phyloP scores from a whole-genome alignment of 257 asterid genomes.

The Striga asiatica region DNA sequence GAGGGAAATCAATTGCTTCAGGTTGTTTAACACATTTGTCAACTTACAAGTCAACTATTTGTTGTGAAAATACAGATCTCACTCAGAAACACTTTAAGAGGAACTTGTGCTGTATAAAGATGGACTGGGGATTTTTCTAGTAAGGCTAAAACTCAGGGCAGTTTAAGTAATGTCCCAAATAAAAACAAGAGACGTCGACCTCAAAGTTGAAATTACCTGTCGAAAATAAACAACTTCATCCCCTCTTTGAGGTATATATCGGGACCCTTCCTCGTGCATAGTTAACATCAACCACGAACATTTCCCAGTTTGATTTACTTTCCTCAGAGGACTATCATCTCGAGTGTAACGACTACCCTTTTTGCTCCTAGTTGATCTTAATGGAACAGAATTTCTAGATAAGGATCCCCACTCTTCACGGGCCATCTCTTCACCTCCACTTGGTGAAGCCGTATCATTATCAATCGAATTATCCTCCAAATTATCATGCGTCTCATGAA shows the following conservation, averaged over 20 bases:
- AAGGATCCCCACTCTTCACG: constrained; percentile 43
- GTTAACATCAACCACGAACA: constrained; percentile 79
- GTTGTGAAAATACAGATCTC: background rate
- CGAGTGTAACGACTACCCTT: constrained; percentile 41
- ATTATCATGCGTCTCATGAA: constrained; percentile 30
- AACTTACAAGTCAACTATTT: too few relatives aligned
- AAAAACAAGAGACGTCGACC: background rate
- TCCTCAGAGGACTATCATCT: constrained; percentile 55
- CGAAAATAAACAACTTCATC: constrained; percentile 79
- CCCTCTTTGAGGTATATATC: constrained; percentile 80
- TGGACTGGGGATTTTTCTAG: background rate
- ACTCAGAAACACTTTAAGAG: background rate
- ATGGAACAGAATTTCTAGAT: constrained; percentile 39
- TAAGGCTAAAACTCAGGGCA: background rate
- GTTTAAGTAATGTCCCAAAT: background rate
- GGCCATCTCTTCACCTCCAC: constrained; percentile 41
- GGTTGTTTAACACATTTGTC: too few relatives aligned
- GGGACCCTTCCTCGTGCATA: constrained; percentile 73
- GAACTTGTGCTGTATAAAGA: background rate
- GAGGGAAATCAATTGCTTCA: too few relatives aligned
- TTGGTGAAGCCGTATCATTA: constrained; percentile 35
- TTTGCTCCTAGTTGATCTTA: constrained; percentile 60
- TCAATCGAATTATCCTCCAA: constrained; percentile 39
- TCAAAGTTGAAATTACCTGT: constrained; percentile 43
- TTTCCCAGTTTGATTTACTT: constrained; percentile 50